Percentiles rank a stretch among this genome's conserved stretches.
These are phyloP conservation scores for Paecilomyces dactylethromorphus DNA, from an alignment of 2,329 filamentous ascomycete species.

Conservation along the genomic window DNA sequence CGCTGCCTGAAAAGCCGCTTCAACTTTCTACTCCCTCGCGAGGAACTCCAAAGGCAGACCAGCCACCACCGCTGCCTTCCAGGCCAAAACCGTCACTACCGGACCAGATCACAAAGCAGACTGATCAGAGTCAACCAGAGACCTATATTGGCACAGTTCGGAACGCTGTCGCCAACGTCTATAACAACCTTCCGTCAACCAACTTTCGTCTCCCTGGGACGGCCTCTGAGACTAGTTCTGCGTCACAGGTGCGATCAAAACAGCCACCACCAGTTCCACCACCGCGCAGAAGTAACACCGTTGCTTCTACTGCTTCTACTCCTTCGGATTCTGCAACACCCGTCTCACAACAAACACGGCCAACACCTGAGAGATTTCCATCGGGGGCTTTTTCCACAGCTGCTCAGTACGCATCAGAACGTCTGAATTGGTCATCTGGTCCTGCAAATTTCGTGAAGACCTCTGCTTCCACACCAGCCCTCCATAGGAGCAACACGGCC, in stretches of 20 bases:
- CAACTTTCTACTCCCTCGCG: constrained; percentile 15
- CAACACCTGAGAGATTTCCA: constrained; percentile 18
- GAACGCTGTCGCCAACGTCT: constrained; percentile 10
- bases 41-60: constrained; percentile 13
- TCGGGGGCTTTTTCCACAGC: constrained; percentile 19
- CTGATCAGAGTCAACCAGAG: neutral
- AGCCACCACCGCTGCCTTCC: constrained; percentile 19
- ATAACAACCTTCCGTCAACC: constrained; percentile 12
- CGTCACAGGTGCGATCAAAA: constrained; percentile 12
- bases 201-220: constrained; percentile 1
- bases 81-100: constrained; percentile 9
- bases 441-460: constrained; percentile 10
- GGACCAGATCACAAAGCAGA: neutral
- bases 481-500: constrained; percentile 11
- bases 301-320: constrained; percentile 10
- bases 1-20: constrained; percentile 29
- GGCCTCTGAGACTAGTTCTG: constrained; percentile 4
- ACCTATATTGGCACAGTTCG: constrained; percentile 10
- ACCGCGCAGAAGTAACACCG: constrained; percentile 17
- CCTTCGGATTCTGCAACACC: constrained; percentile 5
- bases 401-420: constrained; percentile 24
- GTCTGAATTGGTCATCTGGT: constrained; percentile 12
- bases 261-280: constrained; percentile 17
- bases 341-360: constrained; percentile 8
- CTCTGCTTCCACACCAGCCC: constrained; percentile 15